Base-by-base conservation (phyloP, 306 rosid species). In the Hippophae tibetana region DNA sequence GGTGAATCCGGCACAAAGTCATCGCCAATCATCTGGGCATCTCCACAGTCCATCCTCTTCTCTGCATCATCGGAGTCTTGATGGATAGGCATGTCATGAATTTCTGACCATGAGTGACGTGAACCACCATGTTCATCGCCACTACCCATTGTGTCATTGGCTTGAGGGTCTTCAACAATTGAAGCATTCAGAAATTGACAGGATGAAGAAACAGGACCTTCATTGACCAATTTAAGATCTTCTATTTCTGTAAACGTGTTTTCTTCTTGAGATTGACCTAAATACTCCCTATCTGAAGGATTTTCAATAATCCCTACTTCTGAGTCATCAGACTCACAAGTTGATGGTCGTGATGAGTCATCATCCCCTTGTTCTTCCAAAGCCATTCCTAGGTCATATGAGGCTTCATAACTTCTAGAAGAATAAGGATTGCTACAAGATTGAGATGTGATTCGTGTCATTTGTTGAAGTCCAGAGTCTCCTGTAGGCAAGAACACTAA, bases 361-460 rank as follows among this genome's bases (percentile, higher is more conserved):
- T 54, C 55, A 63, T 63, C 61, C 13, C 58, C 67, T 43, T 47
- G 69, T 54, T 71, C 73, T 3, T 47, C 72, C 27, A 52, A 60
- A 63, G 89, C 71, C 43, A 68, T 67, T 47, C 63, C 81, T 26
- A 79, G 66, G 43, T 46, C 63, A 47, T 60, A 77, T 42, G 75
- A 2, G 0, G 65, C 78, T 56, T 67, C 75, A 65, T 42, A 72
- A 63, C 69, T 75, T 63, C 67, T 73, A 0, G 86, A 68, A 13
- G 79, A 64, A 65, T 62, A 72, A 13, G 81, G 80, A 75, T 80
- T 44, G 13, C 65, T 66, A 69, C 80, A 69, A 64, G 84, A 42
- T 75, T 79, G 90, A 57, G 94, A 67, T 59, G 78, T 46, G 45
- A 73, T 72, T 74, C 71, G 82, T 26, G 77, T 76, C 56, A 76